Conservation (phyloP, 1,284 basidiomycete genomes). For the Rhodofomes roseus region DNA sequence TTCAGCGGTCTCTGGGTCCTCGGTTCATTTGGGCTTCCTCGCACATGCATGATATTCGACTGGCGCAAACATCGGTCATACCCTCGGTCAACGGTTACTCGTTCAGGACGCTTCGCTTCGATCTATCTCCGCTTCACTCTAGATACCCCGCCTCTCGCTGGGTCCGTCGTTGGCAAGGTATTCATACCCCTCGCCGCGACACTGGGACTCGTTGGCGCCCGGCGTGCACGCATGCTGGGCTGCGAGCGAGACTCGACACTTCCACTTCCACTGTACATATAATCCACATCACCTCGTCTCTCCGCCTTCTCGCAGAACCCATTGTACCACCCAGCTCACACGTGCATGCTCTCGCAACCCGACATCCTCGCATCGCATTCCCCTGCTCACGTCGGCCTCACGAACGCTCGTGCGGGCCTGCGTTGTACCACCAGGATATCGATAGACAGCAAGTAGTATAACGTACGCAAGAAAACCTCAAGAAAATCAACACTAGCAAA, state of each 20-base stretch:
- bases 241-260: slow-evolving; percentile 12
- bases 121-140: slow-evolving; percentile 19
- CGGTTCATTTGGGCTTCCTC: slow-evolving; percentile 29
- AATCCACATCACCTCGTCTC: slow-evolving; percentile 15
- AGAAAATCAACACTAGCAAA: slow-evolving; percentile 22
- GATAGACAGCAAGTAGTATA: slow-evolving; percentile 27
- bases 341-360: slow-evolving; percentile 39
- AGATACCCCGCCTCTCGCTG: slow-evolving; percentile 30
- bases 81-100: slow-evolving; percentile 27
- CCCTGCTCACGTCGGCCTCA: slow-evolving; percentile 6
- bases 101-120: slow-evolving; percentile 36
- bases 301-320: slow-evolving; percentile 20
- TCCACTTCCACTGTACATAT: slow-evolving; percentile 20
- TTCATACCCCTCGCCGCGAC: slow-evolving; percentile 41
- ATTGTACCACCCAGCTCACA: slow-evolving; percentile 39
- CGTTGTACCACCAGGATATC: slow-evolving; percentile 33
- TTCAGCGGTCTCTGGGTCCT: slow-evolving; percentile 27
- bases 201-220: slow-evolving; percentile 7
- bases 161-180: slow-evolving; percentile 36
- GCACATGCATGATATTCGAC: slow-evolving; percentile 29
- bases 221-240: slow-evolving; percentile 11
- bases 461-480: slow-evolving; percentile 18
- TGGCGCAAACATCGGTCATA: slow-evolving; percentile 9
- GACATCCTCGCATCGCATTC: slow-evolving; percentile 20
- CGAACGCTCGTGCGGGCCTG: slow-evolving; percentile 9